Conservation (phyloP, 2,329 filamentous ascomycete genomes). For the Trichophaea hybrida region DNA sequence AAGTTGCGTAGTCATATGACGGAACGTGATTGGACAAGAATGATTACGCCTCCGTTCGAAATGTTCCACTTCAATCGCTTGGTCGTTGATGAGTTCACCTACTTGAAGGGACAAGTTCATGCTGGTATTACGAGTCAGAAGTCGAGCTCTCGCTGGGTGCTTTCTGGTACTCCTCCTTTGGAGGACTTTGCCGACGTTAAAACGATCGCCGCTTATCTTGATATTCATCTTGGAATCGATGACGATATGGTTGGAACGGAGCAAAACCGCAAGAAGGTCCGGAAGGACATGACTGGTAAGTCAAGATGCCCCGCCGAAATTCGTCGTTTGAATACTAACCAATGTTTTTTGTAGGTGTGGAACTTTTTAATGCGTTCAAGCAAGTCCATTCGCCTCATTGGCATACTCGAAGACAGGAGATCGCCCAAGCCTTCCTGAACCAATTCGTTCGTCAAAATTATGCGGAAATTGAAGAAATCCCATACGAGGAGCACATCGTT, state of each 20-base stretch:
- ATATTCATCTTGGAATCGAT: slow-evolving; percentile 41
- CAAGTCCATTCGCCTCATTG: slow-evolving; percentile 38
- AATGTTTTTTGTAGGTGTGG: slow-evolving; percentile 32
- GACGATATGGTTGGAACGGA: slow-evolving; percentile 37
- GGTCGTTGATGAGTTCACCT: slow-evolving; percentile 51
- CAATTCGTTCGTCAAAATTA: slow-evolving; percentile 32
- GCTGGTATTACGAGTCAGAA: slow-evolving; percentile 35
- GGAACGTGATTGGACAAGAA: slow-evolving; percentile 27
- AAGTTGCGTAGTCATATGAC: slow-evolving; percentile 15
- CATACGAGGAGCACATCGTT: slow-evolving; percentile 34
- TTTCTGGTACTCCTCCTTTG: slow-evolving; percentile 49
- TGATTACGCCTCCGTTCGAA: slow-evolving; percentile 37
- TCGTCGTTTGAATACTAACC: slow-evolving; percentile 13
- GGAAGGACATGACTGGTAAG: slow-evolving; percentile 35
- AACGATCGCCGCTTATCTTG: slow-evolving; percentile 42
- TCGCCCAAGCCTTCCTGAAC: slow-evolving; percentile 43
- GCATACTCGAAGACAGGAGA: slow-evolving; percentile 38
- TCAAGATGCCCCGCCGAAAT: neutral
- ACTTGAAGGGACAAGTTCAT: slow-evolving; percentile 35
- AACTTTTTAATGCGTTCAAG: slow-evolving; percentile 42
- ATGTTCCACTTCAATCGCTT: slow-evolving; percentile 47
- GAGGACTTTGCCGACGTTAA: slow-evolving; percentile 46
- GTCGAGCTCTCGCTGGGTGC: slow-evolving; percentile 43
- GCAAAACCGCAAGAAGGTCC: slow-evolving; percentile 34
- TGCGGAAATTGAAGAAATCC: slow-evolving; percentile 35